These are phyloP conservation scores for sunflower (Helianthus annuus) DNA, from an alignment of 129 eudicot species.

Conservation along the genomic window DNA sequence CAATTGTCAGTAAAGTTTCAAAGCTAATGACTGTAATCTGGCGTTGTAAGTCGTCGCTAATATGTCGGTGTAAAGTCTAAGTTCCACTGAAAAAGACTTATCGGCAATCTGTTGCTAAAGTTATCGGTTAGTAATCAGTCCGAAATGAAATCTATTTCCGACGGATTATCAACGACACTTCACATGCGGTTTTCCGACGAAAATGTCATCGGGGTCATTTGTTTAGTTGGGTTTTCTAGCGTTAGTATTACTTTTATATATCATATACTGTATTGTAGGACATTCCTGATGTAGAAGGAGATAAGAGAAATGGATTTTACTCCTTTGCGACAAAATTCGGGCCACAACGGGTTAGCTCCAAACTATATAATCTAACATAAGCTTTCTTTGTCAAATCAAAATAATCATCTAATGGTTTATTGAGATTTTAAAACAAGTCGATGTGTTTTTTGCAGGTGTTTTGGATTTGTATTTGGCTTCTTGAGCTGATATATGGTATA, in stretches of 20 bases:
- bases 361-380: not conserved
- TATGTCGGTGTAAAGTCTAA: too few species aligned
- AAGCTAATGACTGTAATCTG: too few species aligned
- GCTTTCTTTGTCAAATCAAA: not conserved
- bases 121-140: too few species aligned
- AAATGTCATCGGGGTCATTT: too few species aligned
- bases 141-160: too few species aligned
- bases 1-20: too few species aligned
- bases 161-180: too few species aligned
- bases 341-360: not conserved
- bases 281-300: slow-evolving; percentile 34
- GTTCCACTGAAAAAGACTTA: too few species aligned
- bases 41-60: too few species aligned
- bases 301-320: slow-evolving; percentile 19
- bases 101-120: too few species aligned
- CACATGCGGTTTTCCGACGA: too few species aligned
- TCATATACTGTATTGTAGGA: not conserved
- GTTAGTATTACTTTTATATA: not conserved
- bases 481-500: slow-evolving; percentile 16
- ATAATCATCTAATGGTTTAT: not conserved
- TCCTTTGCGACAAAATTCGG: slow-evolving; percentile 1
- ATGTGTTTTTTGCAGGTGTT: slow-evolving; percentile 6
- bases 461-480: slow-evolving; percentile 27
- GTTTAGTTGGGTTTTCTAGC: not conserved
- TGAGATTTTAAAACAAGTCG: not conserved